phyloP scores from a whole-genome alignment of 2,329 filamentous ascomycete species.

The Arthroderma sp. region DNA sequence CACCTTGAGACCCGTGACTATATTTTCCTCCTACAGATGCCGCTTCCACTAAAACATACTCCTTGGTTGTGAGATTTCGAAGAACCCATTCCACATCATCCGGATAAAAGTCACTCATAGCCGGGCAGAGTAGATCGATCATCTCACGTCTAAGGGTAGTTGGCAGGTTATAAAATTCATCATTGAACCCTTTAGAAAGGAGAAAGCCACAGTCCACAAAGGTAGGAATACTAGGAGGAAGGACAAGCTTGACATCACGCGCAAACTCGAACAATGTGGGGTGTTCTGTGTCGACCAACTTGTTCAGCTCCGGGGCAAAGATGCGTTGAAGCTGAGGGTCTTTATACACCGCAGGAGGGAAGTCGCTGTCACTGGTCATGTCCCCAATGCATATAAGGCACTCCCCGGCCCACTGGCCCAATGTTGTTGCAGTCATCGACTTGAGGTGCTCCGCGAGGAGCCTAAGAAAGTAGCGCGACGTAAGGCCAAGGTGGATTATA shows the following conservation, averaged over 20 bases:
- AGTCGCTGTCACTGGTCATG: background rate
- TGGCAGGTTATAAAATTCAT: slow-evolving; percentile 2
- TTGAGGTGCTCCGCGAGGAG: background rate
- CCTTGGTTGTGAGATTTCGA: background rate
- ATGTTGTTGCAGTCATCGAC: background rate
- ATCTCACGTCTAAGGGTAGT: background rate
- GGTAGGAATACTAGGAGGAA: background rate
- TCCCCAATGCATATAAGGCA: slow-evolving; percentile 3
- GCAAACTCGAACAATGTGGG: background rate
- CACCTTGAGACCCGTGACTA: background rate
- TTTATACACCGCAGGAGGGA: background rate
- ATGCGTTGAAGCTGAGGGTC: background rate
- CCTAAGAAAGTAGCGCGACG: background rate
- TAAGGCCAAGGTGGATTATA: slow-evolving; percentile 3
- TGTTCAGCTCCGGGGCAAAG: background rate
- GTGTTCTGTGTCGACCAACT: background rate
- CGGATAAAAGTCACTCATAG: background rate
- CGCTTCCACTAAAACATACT: background rate
- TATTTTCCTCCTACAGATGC: too few relatives aligned
- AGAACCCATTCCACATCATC: background rate
- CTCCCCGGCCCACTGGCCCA: slow-evolving; percentile 2
- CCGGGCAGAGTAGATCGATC: slow-evolving; percentile 2
- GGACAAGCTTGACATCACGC: background rate
- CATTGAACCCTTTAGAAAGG: background rate
- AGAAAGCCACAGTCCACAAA: background rate